A percentile compares a stretch with the other conserved stretches of the same genome.
These are phyloP conservation scores for Herpetomonas tarakana DNA, from an alignment of 208 protist genomes.

Conservation along the genomic window DNA sequence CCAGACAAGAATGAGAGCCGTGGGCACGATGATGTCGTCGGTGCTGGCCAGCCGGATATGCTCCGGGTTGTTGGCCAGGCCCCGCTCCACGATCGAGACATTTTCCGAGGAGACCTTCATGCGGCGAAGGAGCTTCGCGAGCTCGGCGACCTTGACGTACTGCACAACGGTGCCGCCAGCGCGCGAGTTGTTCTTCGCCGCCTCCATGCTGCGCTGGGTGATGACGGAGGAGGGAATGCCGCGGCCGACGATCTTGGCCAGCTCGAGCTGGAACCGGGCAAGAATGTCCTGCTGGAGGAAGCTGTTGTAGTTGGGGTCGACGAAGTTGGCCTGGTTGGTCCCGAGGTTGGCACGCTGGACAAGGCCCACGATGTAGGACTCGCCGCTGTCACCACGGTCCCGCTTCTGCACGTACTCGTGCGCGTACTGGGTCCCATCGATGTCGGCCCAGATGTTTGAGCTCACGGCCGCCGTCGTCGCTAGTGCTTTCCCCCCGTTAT, in stretches of 20 bases:
- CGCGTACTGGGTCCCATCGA: conserved; percentile 59
- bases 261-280: conserved; percentile 47
- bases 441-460: conserved; percentile 62
- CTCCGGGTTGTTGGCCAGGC: conserved; percentile 67
- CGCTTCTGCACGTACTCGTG: conserved; percentile 41
- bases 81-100: conserved; percentile 59
- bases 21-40: conserved; percentile 71
- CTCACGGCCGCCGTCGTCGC: conserved; percentile 7
- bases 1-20: conserved; percentile 71
- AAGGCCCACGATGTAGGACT: conserved; percentile 68
- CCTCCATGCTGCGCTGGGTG: conserved; percentile 38
- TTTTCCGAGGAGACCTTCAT: conserved; percentile 60
- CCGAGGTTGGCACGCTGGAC: conserved; percentile 48
- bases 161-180: conserved; percentile 62
- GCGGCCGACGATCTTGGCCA: conserved; percentile 61
- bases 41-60: conserved; percentile 37
- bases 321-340: conserved; percentile 7
- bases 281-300: conserved; percentile 51
- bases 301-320: conserved; percentile 28
- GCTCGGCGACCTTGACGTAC: conserved; percentile 54
- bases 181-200: conserved; percentile 41
- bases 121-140: conserved; percentile 49
- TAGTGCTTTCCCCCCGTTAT: conserved; percentile 4
- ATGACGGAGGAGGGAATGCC: conserved; percentile 59
- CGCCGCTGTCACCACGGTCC: conserved; percentile 33